These are phyloP conservation scores for Aureobasidium mangrovei DNA, from an alignment of 2,329 filamentous ascomycete genomes.

Conservation along the genomic window DNA sequence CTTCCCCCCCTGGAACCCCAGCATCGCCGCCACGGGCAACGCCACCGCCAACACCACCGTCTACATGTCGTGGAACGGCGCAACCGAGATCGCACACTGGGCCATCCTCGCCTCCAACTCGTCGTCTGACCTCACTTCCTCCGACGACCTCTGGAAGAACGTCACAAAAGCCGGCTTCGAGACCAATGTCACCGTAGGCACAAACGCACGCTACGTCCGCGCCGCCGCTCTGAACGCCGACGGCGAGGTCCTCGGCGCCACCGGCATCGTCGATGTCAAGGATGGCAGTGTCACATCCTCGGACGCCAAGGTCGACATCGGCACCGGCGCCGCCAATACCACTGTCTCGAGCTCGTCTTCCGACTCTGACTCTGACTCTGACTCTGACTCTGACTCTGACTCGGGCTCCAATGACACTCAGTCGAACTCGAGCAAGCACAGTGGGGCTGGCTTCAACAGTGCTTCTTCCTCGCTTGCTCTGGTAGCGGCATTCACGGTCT, in stretches of 20 bases:
- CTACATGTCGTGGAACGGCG: constrained; percentile 18
- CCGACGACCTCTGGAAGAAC: constrained; percentile 14
- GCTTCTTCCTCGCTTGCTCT: constrained; percentile 7
- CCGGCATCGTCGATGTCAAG: constrained; percentile 16
- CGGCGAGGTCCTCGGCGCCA: constrained; percentile 16
- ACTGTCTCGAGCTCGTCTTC: constrained; percentile 3
- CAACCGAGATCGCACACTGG: constrained; percentile 17
- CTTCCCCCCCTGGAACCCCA: constrained; percentile 10
- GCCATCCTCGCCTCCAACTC: constrained; percentile 15
- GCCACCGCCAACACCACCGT: constrained; percentile 11
- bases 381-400: background rate
- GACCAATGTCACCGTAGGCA: constrained; percentile 14
- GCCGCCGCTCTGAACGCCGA: constrained; percentile 19
- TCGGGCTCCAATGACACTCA: background rate
- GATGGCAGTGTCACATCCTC: constrained; percentile 2
- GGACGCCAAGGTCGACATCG: background rate
- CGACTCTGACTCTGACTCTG: background rate
- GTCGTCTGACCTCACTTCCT: constrained; percentile 7
- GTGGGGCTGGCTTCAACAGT: background rate
- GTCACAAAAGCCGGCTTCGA: constrained; percentile 17
- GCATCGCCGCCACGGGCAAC: constrained; percentile 12
- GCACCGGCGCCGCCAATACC: constrained; percentile 6
- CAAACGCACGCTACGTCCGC: constrained; percentile 16
- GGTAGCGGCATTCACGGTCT: background rate
- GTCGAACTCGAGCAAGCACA: background rate